Base-by-base conservation (phyloP, 768 basidiomycete genomes). In the Pleurotus ostreatus region DNA sequence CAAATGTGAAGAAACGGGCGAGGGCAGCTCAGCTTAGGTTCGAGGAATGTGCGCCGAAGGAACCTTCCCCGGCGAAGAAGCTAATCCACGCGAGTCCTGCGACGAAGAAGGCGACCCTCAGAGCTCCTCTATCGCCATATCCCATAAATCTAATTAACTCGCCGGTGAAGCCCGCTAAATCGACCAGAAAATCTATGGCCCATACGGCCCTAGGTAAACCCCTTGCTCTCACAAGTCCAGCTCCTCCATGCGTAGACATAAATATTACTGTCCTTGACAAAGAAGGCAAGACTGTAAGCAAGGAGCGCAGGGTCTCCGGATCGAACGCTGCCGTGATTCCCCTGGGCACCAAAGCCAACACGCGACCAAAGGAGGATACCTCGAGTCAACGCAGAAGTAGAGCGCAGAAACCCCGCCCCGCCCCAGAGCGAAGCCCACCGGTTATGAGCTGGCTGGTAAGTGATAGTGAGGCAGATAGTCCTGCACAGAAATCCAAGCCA, bases 261-360 rank as follows among this genome's bases (percentile, higher is more conserved):
- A 86, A 91, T 46, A 90, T 92, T 49, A 71, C 84, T 38, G 72
- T 88, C 37, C 55, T 90, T 20, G 88, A 92, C 65, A 76, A 79
- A 26, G 64, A 72, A 26, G 89, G 89, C 11, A 74, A 68, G 49
- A 80, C 73, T 34, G 57, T 91, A 44, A 79, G 76, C 55, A 77
- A 82, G 63, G 89, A 91, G 66, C 72, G 78, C 58, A 74, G 89
- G 55, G 72, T 83, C 8, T 83, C 84, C 3, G 72, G 76, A 46
- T 70, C 76, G 15, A 72, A 76, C 49, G 30, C 30, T 9, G 30
- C 30, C 8, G 30, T 11, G 11, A 34, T 34, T 4, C 11, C 30
- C 0, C 30, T 11, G 9, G 23, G 23, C 23, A 34, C 2, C 11
- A 34, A 34, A 9, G 30, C 30, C 30, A 11, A 34, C 30, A 34